Conservation (phyloP, 2,329 filamentous ascomycete genomes). For the Pochonia chlamydosporia region DNA sequence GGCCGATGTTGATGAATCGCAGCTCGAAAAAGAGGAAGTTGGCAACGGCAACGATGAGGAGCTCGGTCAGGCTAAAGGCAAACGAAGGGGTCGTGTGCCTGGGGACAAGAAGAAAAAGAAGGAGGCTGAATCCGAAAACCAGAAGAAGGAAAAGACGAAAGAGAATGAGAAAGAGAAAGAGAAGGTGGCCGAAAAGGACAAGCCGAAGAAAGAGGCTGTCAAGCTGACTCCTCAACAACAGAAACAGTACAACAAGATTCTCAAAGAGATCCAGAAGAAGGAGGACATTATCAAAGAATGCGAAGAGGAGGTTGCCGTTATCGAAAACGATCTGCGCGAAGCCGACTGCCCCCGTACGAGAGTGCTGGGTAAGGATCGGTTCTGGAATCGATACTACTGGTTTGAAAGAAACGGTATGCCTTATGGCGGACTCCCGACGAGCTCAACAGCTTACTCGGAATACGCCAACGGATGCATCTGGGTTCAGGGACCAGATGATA, state of each 20-base stretch:
- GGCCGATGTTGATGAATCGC: slow-evolving; percentile 57
- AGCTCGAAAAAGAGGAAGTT: slow-evolving; percentile 50
- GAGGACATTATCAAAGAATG: slow-evolving; percentile 73
- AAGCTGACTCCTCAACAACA: slow-evolving; percentile 66
- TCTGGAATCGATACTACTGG: slow-evolving; percentile 99
- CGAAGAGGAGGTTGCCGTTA: slow-evolving; percentile 76
- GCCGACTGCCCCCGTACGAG: slow-evolving; percentile 88
- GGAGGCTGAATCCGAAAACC: slow-evolving; percentile 45
- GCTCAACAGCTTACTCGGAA: slow-evolving; percentile 77
- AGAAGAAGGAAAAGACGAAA: slow-evolving; percentile 69
- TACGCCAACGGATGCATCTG: slow-evolving; percentile 95
- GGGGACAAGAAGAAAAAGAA: slow-evolving; percentile 69
- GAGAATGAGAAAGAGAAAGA: slow-evolving; percentile 68
- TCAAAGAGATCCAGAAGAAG: slow-evolving; percentile 86
- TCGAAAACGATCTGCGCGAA: slow-evolving; percentile 90
- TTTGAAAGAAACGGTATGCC: slow-evolving; percentile 99
- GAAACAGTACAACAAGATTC: slow-evolving; percentile 80
- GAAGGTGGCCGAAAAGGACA: slow-evolving; percentile 40
- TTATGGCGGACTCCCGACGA: slow-evolving; percentile 78
- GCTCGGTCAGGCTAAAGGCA: slow-evolving; percentile 48
- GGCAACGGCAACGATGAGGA: slow-evolving; percentile 67
- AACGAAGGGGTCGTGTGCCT: slow-evolving; percentile 51
- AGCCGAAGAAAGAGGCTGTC: slow-evolving; percentile 60
- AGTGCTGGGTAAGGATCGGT: slow-evolving; percentile 86
- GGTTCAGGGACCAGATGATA: slow-evolving; percentile 90